These are phyloP conservation scores for Kitagawia praeruptora DNA, from an alignment of 129 eudicot genomes.

Conservation along the genomic window DNA sequence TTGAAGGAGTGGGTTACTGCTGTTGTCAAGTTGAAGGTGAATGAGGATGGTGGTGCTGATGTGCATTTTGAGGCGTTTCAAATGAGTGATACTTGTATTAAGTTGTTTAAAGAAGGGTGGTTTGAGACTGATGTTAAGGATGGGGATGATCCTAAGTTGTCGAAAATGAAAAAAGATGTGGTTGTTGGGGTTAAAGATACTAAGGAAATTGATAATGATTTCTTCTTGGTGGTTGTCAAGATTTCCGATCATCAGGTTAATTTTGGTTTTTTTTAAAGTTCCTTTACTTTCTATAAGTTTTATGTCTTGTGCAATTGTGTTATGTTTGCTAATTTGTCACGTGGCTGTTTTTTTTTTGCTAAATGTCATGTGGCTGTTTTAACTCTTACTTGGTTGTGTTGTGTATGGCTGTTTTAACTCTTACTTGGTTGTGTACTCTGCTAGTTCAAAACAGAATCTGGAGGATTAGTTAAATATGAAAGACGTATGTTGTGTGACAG, in stretches of 20 bases:
- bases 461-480: background rate
- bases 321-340: background rate
- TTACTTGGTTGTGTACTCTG: background rate
- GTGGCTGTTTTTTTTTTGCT: too few species aligned
- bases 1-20: conserved; percentile 98
- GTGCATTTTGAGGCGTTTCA: conserved; percentile 97
- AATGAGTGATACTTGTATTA: conserved; percentile 87
- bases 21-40: conserved; percentile 79
- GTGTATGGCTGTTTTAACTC: too few species aligned
- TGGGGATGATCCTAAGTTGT: conserved; percentile 63
- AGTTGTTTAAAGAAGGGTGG: conserved; percentile 83
- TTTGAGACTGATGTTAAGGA: conserved; percentile 50
- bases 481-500: background rate
- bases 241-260: conserved; percentile 86
- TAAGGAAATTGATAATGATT: conserved; percentile 81
- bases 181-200: conserved; percentile 94
- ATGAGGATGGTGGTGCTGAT: conserved; percentile 89
- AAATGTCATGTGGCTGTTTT: too few species aligned
- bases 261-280: background rate
- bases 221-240: conserved; percentile 96
- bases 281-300: background rate
- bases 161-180: conserved; percentile 89
- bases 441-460: background rate
- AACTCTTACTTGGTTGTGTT: too few species aligned
- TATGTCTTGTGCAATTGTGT: background rate